Conservation (phyloP, 805 yeast species). For the Barnettozyma sucrosica region DNA sequence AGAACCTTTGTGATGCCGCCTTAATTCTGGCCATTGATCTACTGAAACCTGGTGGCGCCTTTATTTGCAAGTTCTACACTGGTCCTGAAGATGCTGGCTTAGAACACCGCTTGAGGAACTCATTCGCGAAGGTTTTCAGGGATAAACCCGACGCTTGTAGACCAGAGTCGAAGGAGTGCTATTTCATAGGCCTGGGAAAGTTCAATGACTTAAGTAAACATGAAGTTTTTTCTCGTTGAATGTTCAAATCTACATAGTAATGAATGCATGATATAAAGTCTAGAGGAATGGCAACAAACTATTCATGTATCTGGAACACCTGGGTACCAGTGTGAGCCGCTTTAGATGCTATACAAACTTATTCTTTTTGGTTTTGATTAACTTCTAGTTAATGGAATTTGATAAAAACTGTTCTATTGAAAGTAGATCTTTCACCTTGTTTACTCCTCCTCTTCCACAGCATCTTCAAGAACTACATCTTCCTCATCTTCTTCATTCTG, state of each 20-base stretch:
- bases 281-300: background rate
- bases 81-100: conserved; percentile 72
- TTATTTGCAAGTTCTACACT: conserved; percentile 79
- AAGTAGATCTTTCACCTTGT: conserved; percentile 1
- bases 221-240: conserved; percentile 33
- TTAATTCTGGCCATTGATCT: conserved; percentile 66
- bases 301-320: background rate
- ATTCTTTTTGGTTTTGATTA: background rate
- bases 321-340: background rate
- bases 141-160: conserved; percentile 82
- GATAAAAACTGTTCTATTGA: conserved; percentile 3
- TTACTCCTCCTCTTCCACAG: conserved; percentile 7
- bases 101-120: conserved; percentile 49
- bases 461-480: conserved; percentile 10
- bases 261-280: background rate
- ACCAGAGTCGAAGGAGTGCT: conserved; percentile 73
- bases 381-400: background rate
- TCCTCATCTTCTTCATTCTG: conserved; percentile 9
- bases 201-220: conserved; percentile 36
- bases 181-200: conserved; percentile 63
- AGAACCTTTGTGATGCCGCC: conserved; percentile 90
- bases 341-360: background rate
- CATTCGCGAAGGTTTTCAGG: conserved; percentile 58
- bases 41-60: conserved; percentile 62
- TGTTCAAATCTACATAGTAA: background rate